These are phyloP conservation scores for Termitomyces sp. DNA, from an alignment of 768 basidiomycete genomes.

Conservation along the genomic window DNA sequence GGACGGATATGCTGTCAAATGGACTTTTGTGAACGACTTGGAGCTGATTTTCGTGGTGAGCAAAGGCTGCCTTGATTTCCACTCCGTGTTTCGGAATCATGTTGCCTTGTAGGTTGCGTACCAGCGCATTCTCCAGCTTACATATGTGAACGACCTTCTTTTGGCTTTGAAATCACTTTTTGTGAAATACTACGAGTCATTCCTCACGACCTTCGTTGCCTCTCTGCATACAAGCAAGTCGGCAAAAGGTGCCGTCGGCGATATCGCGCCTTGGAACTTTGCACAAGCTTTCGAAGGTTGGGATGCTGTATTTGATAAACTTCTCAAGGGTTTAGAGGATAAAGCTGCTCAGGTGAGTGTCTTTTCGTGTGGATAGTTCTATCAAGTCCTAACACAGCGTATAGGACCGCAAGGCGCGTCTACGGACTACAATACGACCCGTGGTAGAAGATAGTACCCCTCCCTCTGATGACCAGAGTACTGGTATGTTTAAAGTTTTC, in stretches of 20 bases:
- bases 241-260: slow-evolving; percentile 34
- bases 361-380: slow-evolving; percentile 1
- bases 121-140: slow-evolving; percentile 90
- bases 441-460: slow-evolving; percentile 37
- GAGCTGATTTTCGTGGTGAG: slow-evolving; percentile 95
- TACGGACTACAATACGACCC: slow-evolving; percentile 35
- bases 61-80: slow-evolving; percentile 8
- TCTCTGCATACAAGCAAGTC: slow-evolving; percentile 64
- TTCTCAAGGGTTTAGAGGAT: slow-evolving; percentile 69
- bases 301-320: slow-evolving; percentile 75
- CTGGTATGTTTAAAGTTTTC: slow-evolving; percentile 31
- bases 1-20: slow-evolving; percentile 90
- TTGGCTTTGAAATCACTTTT: slow-evolving; percentile 78
- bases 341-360: slow-evolving; percentile 59
- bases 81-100: slow-evolving; percentile 3
- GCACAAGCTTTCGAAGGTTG: slow-evolving; percentile 67
- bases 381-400: slow-evolving; percentile 1
- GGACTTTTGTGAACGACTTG: slow-evolving; percentile 93
- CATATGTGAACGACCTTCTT: slow-evolving; percentile 89
- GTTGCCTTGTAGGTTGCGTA: slow-evolving; percentile 71
- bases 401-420: slow-evolving; percentile 70
- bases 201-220: slow-evolving; percentile 76
- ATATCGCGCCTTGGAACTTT: slow-evolving; percentile 59
- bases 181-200: slow-evolving; percentile 79
- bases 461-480: slow-evolving; percentile 56